Conservation (phyloP, 768 basidiomycete genomes). For the Sutorius australiensis region DNA sequence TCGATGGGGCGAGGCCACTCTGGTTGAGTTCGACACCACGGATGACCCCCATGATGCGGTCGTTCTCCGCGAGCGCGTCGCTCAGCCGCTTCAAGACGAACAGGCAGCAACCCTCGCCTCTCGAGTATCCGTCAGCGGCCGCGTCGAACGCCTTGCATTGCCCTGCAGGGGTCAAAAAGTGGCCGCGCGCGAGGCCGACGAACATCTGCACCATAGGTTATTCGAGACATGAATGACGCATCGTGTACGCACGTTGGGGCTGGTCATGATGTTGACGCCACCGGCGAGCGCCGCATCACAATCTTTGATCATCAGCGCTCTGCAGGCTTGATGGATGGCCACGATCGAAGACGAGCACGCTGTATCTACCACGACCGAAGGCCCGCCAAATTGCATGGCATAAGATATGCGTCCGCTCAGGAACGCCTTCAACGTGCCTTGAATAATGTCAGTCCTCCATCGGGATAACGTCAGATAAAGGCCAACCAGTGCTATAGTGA, state of each 20-base stretch:
- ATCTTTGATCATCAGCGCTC: constrained; percentile 59
- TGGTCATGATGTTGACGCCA: constrained; percentile 68
- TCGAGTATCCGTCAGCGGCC: constrained; percentile 69
- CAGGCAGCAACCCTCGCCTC: constrained; percentile 65
- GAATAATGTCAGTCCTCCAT: neutral
- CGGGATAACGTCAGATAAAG: neutral
- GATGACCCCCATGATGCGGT: constrained; percentile 65
- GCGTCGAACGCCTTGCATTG: constrained; percentile 71
- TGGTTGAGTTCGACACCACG: constrained; percentile 71
- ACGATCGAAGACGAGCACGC: constrained; percentile 71
- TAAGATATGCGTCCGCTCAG: constrained; percentile 70
- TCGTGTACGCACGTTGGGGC: constrained; percentile 56
- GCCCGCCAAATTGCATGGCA: constrained; percentile 63
- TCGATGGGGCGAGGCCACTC: constrained; percentile 59
- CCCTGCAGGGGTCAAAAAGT: constrained; percentile 63
- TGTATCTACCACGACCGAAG: constrained; percentile 69
- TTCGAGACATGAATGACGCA: neutral
- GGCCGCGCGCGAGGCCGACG: constrained; percentile 61
- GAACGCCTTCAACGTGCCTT: constrained; percentile 64
- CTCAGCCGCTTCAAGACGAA: constrained; percentile 69
- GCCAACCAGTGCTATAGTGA: constrained; percentile 63
- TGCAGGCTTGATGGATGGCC: constrained; percentile 65
- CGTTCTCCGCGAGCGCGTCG: constrained; percentile 64
- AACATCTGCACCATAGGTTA: constrained; percentile 48
- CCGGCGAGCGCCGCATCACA: constrained; percentile 69